Base-by-base conservation (phyloP, 2,329 filamentous ascomycete species). In the Rugonectria rugulosa region DNA sequence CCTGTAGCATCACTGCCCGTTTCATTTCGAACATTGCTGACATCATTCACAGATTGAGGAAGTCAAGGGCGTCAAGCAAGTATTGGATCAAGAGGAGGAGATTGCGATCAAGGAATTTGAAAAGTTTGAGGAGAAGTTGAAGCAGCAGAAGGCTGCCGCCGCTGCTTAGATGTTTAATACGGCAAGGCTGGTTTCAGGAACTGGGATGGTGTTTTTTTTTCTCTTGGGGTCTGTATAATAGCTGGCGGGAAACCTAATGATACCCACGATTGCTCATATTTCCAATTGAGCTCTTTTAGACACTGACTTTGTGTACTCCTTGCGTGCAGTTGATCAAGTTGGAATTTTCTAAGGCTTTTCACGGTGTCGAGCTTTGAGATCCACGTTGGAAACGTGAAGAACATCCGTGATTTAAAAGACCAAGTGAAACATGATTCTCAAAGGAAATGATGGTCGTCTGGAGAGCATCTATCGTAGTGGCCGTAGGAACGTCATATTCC, bases 1-100 rank as follows among this genome's bases (percentile, higher is more conserved):
- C 19, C 37, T 19, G 19, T 14, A n/a, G 14, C 17, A 4, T 10
- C 27, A 27, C 21, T 10, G 14, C 10, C 26, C 17, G 8, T 21
- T 48, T 46, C 6, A 26, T 47, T 21, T 41, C 37, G 19, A 12
- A n/a, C 4, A 42, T 34, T 49, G 55, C 71, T 78, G 57, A 77
- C 64, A 19, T 23, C 36, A n/a, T 15, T 44, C 7, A 6, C 75
- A 97, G 86, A 97, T 98, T 62, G 93, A 97, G 73, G 95, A 98
- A 74, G 95, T 98, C 32, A 88, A 96, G 74, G 91, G 90, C 3
- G 94, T 99, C 36, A 86, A 91, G 61, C 94, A 98, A 74, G 89
- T 97, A 3, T 75, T 97, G 68, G 94, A 98, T 67, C 84, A 91
- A 67, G 95, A 97, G 75, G 95, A 98, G 72, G 91, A 96, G 74